phyloP scores from a whole-genome alignment of 495 filamentous ascomycete species.

The Aspergillus carlsbadensis region DNA sequence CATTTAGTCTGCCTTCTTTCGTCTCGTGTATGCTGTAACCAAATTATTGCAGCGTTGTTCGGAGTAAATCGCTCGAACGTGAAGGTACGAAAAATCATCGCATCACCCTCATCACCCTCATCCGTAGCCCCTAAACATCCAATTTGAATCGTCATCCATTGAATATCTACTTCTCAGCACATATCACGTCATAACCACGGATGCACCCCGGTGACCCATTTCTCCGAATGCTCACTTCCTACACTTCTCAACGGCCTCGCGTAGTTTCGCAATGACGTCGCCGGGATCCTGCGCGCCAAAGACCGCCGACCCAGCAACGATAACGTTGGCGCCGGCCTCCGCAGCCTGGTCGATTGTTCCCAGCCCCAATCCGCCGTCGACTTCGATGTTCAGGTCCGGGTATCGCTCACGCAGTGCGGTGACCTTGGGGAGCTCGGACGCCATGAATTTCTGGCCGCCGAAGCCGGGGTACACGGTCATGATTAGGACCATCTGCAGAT shows the following conservation, averaged over 20 bases:
- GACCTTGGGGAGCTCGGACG: slow-evolving; percentile 91
- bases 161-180: too few relatives aligned
- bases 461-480: slow-evolving; percentile 99
- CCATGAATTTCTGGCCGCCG: slow-evolving; percentile 98
- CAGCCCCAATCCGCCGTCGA: slow-evolving; percentile 86
- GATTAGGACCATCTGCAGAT: slow-evolving; percentile 85
- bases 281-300: slow-evolving; percentile 88
- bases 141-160: too few relatives aligned
- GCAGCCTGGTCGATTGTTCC: slow-evolving; percentile 93
- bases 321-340: slow-evolving; percentile 95
- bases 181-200: too few relatives aligned
- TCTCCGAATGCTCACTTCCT: slow-evolving; percentile 19
- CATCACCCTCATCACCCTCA: too few relatives aligned
- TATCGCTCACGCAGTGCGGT: slow-evolving; percentile 76
- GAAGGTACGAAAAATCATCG: too few relatives aligned
- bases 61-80: too few relatives aligned
- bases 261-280: slow-evolving; percentile 77
- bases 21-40: neutral
- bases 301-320: slow-evolving; percentile 95
- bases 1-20: neutral
- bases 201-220: too few relatives aligned
- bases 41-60: neutral
- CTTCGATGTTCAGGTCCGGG: slow-evolving; percentile 92
- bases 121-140: too few relatives aligned
- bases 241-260: slow-evolving; percentile 72